These are phyloP conservation scores for Monilinia laxa DNA, from an alignment of 2,329 filamentous ascomycete species.

Conservation along the genomic window DNA sequence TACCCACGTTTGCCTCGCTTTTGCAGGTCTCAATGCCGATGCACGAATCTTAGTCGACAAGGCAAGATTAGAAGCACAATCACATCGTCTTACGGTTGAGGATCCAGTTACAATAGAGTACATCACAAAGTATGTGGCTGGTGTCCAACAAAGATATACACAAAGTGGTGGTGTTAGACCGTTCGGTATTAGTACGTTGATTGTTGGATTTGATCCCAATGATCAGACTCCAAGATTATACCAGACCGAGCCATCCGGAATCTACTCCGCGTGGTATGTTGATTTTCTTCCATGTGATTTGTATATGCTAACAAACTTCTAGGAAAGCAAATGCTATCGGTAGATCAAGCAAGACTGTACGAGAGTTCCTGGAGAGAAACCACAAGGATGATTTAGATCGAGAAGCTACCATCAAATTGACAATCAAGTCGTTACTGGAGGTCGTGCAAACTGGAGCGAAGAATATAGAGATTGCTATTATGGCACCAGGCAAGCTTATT, in stretches of 20 bases:
- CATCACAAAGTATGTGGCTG: slow-evolving; percentile 97
- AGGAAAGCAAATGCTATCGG: slow-evolving; percentile 99
- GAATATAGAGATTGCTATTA: slow-evolving; percentile 99
- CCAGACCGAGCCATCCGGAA: slow-evolving; percentile 98
- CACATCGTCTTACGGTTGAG: slow-evolving; percentile 93
- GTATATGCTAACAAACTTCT: slow-evolving; percentile 29
- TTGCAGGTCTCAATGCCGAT: slow-evolving; percentile 95
- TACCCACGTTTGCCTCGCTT: slow-evolving; percentile 93
- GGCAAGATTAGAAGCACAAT: slow-evolving; percentile 94
- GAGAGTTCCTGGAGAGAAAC: slow-evolving; percentile 97
- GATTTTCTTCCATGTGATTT: slow-evolving; percentile 33
- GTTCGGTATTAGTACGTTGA: slow-evolving; percentile 97
- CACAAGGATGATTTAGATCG: slow-evolving; percentile 98
- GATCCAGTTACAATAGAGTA: slow-evolving; percentile 98
- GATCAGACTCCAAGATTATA: slow-evolving; percentile 88
- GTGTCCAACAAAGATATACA: slow-evolving; percentile 98
- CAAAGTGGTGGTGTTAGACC: slow-evolving; percentile 97
- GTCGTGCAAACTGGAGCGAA: slow-evolving; percentile 98
- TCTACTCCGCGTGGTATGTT: slow-evolving; percentile 94
- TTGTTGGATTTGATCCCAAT: slow-evolving; percentile 96
- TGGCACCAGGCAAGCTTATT: slow-evolving; percentile 86
- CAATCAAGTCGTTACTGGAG: slow-evolving; percentile 96
- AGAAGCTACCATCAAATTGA: slow-evolving; percentile 92
- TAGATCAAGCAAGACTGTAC: slow-evolving; percentile 96
- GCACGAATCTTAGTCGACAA: slow-evolving; percentile 98